Evolutionary conservation across 495 filamentous ascomycete genomes (phyloP), one percentile per base, ranked within the genome.

Genomic region (Trichoderma gamsii): DNA sequence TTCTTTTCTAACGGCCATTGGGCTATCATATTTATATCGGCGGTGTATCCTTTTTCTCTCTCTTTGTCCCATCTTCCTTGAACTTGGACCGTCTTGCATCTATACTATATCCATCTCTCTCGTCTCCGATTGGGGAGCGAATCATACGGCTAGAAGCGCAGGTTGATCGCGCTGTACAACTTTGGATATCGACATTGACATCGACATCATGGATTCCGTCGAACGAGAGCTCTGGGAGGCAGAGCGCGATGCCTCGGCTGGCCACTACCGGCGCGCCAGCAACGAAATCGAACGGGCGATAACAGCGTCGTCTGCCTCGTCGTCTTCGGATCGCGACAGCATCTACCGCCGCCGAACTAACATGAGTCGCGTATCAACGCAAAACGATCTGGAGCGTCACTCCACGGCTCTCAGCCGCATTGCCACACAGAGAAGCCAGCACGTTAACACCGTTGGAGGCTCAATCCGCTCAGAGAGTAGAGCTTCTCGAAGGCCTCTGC

Each of bases 361-460:
- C 73, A 81, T 91, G 77, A 85, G 82, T 67, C 81, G 86, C 51
- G 79, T 87, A n/a, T 81, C 84, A 41, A 92, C 90, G 9, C 82
- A 85, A 67, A 75, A 79, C 72, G 88, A 88, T 70, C 80, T 92
- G n/a, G 90, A 92, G 71, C 79, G 89, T 69, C 84, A 91, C 74
- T 84, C 82, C n/a, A 92, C 90, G 56, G 89, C 86, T 64, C 78
- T 96, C 23, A 89, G 86, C 72, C 85, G 92, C 12, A 92, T 93
- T 68, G 85, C 91, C 67, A 96, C 91, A 4, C 84, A 86, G 21
- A 75, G 86, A 65, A 90, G 85, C 66, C 91, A 93, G 76, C 91
- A 94, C 75, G 87, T 81, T 72, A 86, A 79, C 23, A 94, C 92
- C 27, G 90, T 96, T 18, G 91, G 91, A 16, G 80, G 84, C 56